These are phyloP conservation scores for Podila clonocystis DNA, from an alignment of 192 early-diverging fungal genomes.

Conservation along the genomic window DNA sequence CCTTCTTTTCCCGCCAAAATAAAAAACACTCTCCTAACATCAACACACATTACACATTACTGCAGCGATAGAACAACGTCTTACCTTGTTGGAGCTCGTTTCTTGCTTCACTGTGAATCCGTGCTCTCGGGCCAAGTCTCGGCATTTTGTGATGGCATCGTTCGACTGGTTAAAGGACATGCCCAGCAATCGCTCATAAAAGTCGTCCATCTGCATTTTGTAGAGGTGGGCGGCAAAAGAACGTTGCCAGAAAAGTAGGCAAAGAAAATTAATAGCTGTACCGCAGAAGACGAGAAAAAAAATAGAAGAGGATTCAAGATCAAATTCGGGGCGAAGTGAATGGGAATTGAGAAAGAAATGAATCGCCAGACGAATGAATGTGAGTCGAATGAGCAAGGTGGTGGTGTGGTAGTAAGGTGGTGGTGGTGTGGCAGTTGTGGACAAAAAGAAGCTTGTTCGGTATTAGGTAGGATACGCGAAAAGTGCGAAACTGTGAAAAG, in stretches of 20 bases:
- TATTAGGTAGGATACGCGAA: not conserved
- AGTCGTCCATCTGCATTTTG: constrained; percentile 58
- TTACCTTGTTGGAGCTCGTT: constrained; percentile 66
- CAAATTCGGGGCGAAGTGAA: not conserved
- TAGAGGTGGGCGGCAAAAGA: not conserved
- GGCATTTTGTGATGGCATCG: constrained; percentile 56
- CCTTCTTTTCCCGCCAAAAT: constrained; percentile 1
- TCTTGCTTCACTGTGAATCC: constrained; percentile 70
- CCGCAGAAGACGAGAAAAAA: not conserved
- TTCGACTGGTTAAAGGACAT: constrained; percentile 57
- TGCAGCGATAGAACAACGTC: not conserved
- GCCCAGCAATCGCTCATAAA: constrained; percentile 59
- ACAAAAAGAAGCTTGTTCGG: not conserved
- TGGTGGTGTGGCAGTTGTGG: not conserved
- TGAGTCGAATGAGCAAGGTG: not conserved
- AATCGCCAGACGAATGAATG: not conserved
- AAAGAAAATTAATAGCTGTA: constrained; percentile 1
- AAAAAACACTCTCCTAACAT: constrained; percentile 2
- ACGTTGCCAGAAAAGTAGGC: not conserved
- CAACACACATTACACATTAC: not conserved
- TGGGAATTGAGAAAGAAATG: not conserved
- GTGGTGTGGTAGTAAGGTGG: not conserved
- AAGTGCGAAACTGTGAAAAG: not conserved
- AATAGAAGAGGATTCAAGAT: not conserved
- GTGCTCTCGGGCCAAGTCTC: constrained; percentile 56